Evolutionary conservation across 176 grass and related monocot species (phyloP).

Genomic region (Oryza glumipatula): DNA sequence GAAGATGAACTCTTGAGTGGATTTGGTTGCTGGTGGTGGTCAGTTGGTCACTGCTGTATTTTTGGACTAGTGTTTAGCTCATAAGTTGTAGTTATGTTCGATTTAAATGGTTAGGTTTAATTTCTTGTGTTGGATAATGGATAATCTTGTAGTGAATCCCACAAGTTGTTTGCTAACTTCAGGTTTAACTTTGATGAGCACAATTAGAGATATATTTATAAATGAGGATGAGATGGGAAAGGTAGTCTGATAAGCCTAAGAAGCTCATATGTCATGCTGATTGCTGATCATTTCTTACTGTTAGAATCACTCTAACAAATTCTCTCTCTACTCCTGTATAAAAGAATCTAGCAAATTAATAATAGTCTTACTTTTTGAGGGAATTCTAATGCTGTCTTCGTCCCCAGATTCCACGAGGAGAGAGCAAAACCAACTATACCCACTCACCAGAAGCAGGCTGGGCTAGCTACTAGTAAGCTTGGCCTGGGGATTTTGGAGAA

Average conservation of each 20-base stretch:
- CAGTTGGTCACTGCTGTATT: neutral
- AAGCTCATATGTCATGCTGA: neutral
- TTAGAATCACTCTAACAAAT: neutral
- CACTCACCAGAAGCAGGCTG: slow-evolving; percentile 50
- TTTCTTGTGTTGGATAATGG: neutral
- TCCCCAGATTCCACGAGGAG: slow-evolving; percentile 76
- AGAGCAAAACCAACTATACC: slow-evolving; percentile 68
- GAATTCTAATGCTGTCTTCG: slow-evolving; percentile 24
- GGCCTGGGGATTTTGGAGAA: slow-evolving; percentile 41
- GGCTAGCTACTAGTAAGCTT: slow-evolving; percentile 32
- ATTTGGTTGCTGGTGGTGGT: neutral
- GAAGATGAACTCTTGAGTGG: slow-evolving; percentile 4
- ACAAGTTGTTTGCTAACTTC: neutral
- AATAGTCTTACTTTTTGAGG: neutral
- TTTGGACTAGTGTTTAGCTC: neutral
- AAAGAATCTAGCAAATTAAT: neutral
- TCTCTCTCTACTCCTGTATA: neutral
- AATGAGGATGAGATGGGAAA: neutral
- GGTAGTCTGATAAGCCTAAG: neutral
- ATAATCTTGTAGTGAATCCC: neutral
- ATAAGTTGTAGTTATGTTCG: neutral
- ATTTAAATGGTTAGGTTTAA: neutral
- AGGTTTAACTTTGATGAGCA: neutral
- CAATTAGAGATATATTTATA: neutral
- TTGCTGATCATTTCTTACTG: neutral